Conservation (phyloP, 305 asterid species). For the Solanum hybrid region DNA sequence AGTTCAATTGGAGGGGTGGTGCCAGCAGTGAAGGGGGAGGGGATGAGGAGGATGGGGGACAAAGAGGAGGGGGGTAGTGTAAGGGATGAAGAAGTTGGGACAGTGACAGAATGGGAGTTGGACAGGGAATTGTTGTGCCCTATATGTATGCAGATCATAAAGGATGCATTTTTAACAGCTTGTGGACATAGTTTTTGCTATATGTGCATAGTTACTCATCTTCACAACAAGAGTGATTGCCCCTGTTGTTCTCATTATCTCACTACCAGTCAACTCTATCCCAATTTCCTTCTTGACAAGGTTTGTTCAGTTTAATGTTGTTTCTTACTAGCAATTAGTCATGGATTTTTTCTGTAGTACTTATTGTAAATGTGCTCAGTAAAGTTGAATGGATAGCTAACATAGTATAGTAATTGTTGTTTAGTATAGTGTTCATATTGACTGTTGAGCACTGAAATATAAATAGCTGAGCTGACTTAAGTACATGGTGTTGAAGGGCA, state of each 20-base stretch:
- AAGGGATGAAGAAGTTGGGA: conserved; percentile 3
- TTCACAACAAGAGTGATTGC: conserved; percentile 59
- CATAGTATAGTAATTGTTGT: neutral
- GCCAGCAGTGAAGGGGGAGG: conserved; percentile 24
- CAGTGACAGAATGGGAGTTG: conserved; percentile 13
- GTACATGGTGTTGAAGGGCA: neutral
- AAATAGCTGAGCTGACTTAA: neutral
- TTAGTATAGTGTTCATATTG: neutral
- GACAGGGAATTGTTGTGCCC: conserved; percentile 62
- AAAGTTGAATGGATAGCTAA: neutral
- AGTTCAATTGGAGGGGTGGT: conserved; percentile 27
- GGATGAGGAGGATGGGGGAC: neutral
- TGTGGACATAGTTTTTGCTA: conserved; percentile 83
- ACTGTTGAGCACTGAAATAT: neutral
- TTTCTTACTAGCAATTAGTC: neutral
- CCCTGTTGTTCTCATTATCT: conserved; percentile 53
- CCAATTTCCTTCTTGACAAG: conserved; percentile 64
- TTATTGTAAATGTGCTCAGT: neutral
- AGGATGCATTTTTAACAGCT: conserved; percentile 54
- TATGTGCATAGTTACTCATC: conserved; percentile 77
- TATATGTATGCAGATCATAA: conserved; percentile 60
- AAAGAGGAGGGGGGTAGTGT: conserved; percentile 10
- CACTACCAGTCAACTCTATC: conserved; percentile 54
- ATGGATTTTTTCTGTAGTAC: neutral
- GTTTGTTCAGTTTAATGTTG: neutral